Base-by-base conservation (phyloP, 495 filamentous ascomycete species). In the Penicillium atrosanguineum region DNA sequence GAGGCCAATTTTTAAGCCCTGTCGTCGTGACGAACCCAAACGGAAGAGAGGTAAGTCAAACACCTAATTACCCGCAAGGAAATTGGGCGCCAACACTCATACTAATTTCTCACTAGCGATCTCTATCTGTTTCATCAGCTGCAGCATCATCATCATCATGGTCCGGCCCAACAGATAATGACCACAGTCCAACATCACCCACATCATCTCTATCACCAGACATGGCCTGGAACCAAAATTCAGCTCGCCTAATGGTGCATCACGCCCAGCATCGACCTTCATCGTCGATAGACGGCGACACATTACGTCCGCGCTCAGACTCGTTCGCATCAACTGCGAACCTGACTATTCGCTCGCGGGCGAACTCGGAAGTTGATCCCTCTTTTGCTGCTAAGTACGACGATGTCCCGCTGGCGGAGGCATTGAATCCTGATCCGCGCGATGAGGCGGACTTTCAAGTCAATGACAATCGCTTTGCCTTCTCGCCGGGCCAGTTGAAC, bases 391-490 rank as follows among this genome's bases (percentile, higher is more conserved):
- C 59, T 42, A 74, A 71, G 38, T 71, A 73, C 36, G 78, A 82
- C 44, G 75, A 77, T 44, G 62, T 79, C 4, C 62, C 73, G 3
- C 48, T 74, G 1, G 66, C 74, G n/a, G 74, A 82, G 37, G 85
- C 86, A 1, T 70, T 93, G 45, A 80, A 74, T 7, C 85, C 89
- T 0, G 87, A 91, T 65, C 79, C 79, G 45, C 82, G 81, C 8
- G 79, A 77, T 52, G 83, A 87, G 51, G 69, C 69, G 9, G 85
- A 87, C 59, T 90, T 89, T 64, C 56, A 79, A 16, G 80, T 87
- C 4, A 68, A 78, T 14, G 71, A 89, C 51, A 90, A 87, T 57
- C 82, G 81, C 3, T 91, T 90, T 59, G 86, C 85, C 36, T 90
- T 83, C 58, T 83, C 78, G 9, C 82, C 86, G 0, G 87, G 88